A percentile compares a stretch with the other conserved stretches of the same genome.
Conservation (phyloP, 2,329 filamentous ascomycete genomes). For the Aspergillus japonicus region DNA sequence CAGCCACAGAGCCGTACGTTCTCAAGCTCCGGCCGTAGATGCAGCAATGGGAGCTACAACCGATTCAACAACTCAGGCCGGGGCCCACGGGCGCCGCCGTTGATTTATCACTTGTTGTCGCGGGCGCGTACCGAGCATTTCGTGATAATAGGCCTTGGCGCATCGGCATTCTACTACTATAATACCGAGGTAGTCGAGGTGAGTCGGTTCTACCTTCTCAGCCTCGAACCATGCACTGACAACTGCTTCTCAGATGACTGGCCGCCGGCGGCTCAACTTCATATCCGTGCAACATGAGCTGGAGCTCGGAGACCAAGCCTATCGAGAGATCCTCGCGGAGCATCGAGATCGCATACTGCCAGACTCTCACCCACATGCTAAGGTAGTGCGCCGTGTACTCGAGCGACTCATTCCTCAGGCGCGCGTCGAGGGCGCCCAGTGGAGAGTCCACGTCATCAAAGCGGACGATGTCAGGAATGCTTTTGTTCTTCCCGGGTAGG, state of each 20-base stretch:
- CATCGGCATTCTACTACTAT: slow-evolving; percentile 52
- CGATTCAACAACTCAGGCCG: slow-evolving; percentile 16
- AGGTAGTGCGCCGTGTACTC: slow-evolving; percentile 53
- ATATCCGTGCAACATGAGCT: slow-evolving; percentile 49
- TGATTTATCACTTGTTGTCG: neutral
- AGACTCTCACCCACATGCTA: slow-evolving; percentile 48
- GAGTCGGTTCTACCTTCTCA: slow-evolving; percentile 10
- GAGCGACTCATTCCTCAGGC: slow-evolving; percentile 55
- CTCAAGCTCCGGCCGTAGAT: slow-evolving; percentile 10
- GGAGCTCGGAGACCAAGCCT: slow-evolving; percentile 42
- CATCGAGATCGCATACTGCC: slow-evolving; percentile 51
- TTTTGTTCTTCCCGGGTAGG: slow-evolving; percentile 60
- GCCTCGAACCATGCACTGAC: neutral
- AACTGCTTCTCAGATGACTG: slow-evolving; percentile 44
- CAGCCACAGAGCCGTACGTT: slow-evolving; percentile 10
- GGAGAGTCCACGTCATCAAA: slow-evolving; percentile 62
- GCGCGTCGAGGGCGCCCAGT: slow-evolving; percentile 45
- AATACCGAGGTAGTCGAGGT: slow-evolving; percentile 58
- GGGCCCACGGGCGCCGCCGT: slow-evolving; percentile 15
- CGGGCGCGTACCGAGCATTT: slow-evolving; percentile 25
- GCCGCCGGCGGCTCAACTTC: slow-evolving; percentile 60
- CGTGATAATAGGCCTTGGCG: slow-evolving; percentile 40
- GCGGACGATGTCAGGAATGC: slow-evolving; percentile 52
- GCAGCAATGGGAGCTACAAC: slow-evolving; percentile 16
- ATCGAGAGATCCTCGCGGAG: slow-evolving; percentile 49